A percentile compares a stretch with the other conserved stretches of the same genome.
These are phyloP conservation scores for Pezicula neosporulosa DNA, from an alignment of 2,329 filamentous ascomycete species.

Conservation along the genomic window DNA sequence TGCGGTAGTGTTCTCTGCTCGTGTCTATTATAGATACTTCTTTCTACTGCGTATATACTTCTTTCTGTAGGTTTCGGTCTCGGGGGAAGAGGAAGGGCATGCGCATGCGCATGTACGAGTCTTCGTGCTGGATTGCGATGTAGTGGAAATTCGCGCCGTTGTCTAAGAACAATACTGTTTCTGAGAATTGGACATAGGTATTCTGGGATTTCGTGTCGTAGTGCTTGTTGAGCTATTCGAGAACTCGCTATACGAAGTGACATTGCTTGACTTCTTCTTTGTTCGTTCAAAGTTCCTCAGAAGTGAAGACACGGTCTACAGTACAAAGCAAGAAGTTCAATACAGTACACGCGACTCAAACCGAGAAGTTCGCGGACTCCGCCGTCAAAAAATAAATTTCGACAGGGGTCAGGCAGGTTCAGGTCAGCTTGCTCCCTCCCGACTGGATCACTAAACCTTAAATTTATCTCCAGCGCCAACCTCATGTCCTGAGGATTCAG, in stretches of 20 bases:
- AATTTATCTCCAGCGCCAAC: constrained; percentile 15
- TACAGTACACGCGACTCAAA: background rate
- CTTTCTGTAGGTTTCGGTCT: background rate
- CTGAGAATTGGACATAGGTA: background rate
- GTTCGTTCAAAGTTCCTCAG: background rate
- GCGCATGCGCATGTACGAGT: background rate
- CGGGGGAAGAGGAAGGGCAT: background rate
- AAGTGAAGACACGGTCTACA: constrained; percentile 9
- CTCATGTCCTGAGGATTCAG: background rate
- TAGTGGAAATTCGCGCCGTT: background rate
- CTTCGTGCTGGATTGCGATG: background rate
- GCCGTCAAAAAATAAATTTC: constrained; percentile 18
- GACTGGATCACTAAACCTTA: constrained; percentile 18
- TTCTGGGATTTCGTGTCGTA: background rate
- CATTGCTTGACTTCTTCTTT: background rate
- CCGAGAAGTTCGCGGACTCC: background rate
- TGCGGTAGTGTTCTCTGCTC: constrained; percentile 39
- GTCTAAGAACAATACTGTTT: background rate
- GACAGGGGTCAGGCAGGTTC: constrained; percentile 16
- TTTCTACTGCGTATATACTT: background rate
- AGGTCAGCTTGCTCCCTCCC: too few relatives aligned
- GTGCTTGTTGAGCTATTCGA: background rate
- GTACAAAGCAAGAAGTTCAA: background rate
- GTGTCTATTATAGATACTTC: background rate
- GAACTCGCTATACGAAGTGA: background rate